Percentiles rank a stretch among this genome's conserved stretches.
Conservation (phyloP, 176 grass and related monocot genomes). For the Triticum urartu region DNA sequence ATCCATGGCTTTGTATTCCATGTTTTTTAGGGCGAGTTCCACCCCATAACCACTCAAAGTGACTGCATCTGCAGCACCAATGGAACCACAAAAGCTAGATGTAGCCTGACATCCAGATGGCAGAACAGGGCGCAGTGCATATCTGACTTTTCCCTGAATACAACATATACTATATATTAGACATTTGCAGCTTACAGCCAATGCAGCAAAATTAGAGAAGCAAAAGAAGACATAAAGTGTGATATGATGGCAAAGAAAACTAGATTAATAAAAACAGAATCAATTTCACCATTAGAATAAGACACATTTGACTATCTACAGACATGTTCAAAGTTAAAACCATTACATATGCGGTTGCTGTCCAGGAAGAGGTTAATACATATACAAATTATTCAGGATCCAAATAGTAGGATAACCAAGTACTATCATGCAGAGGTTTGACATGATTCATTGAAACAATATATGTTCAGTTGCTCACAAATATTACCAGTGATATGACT, state of each 20-base stretch:
- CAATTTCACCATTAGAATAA: background rate
- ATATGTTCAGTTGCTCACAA: background rate
- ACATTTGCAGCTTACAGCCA: conserved; percentile 1
- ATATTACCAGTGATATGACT: background rate
- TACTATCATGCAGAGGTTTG: background rate
- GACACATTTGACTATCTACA: background rate
- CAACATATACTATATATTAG: conserved; percentile 30
- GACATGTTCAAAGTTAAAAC: conserved; percentile 22
- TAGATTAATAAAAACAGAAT: conserved; percentile 18
- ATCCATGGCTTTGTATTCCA: conserved; percentile 99
- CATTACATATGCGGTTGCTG: background rate
- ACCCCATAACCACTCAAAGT: conserved; percentile 96
- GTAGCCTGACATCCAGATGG: conserved; percentile 74
- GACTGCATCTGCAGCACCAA: conserved; percentile 86
- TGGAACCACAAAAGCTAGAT: conserved; percentile 75
- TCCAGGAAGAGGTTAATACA: conserved; percentile 13
- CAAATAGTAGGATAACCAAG: conserved; percentile 12
- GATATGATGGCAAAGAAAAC: background rate
- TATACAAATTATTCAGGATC: conserved; percentile 25
- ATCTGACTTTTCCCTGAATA: conserved; percentile 84
- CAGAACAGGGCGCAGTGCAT: conserved; percentile 75
- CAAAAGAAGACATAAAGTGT: conserved; percentile 10
- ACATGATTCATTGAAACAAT: conserved; percentile 19
- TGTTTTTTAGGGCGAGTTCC: conserved; percentile 99
- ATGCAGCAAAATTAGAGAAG: conserved; percentile 6